Evolutionary conservation across 140 eudicot genomes (phyloP).

Genomic region (Oenanthe javanica): DNA sequence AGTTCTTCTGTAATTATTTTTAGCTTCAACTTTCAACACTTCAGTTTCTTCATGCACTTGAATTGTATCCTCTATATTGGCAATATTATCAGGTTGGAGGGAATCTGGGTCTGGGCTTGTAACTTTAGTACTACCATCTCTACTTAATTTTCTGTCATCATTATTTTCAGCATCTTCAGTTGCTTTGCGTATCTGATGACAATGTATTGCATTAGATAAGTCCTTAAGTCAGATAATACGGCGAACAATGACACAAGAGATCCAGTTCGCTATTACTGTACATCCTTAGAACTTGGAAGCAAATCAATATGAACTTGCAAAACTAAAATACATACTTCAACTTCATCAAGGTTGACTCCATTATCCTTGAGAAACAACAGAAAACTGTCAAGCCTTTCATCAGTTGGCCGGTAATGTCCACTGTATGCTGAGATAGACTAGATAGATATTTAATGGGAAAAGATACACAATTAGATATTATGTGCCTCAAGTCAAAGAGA

Average conservation of each 20-base stretch:
- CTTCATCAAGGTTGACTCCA: conserved; percentile 67
- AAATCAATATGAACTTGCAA: neutral
- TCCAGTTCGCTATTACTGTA: neutral
- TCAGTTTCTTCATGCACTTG: conserved; percentile 9
- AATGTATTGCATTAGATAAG: neutral
- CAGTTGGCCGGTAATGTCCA: conserved; percentile 97
- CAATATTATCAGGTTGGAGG: neutral
- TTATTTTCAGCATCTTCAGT: conserved; percentile 54
- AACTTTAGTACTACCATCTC: conserved; percentile 7
- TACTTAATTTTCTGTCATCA: conserved; percentile 20
- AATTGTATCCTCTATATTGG: conserved; percentile 14
- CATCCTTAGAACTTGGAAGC: neutral
- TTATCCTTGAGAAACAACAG: conserved; percentile 53
- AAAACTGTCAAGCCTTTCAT: conserved; percentile 58
- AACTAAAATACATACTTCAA: conserved; percentile 17
- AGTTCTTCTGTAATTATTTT: conserved; percentile 46
- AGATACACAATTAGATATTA: neutral
- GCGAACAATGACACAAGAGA: neutral
- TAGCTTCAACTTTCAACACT: conserved; percentile 19
- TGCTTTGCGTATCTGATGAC: conserved; percentile 50
- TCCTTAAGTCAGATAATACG: neutral
- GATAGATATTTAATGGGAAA: conserved; percentile 10
- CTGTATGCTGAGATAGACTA: conserved; percentile 90
- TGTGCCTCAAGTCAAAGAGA: neutral
- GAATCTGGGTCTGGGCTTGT: conserved; percentile 15